Percentiles rank a stretch among this genome's conserved stretches.
These are phyloP conservation scores for Beauveria caledonica DNA, from an alignment of 2,329 filamentous ascomycete species.

Conservation along the genomic window DNA sequence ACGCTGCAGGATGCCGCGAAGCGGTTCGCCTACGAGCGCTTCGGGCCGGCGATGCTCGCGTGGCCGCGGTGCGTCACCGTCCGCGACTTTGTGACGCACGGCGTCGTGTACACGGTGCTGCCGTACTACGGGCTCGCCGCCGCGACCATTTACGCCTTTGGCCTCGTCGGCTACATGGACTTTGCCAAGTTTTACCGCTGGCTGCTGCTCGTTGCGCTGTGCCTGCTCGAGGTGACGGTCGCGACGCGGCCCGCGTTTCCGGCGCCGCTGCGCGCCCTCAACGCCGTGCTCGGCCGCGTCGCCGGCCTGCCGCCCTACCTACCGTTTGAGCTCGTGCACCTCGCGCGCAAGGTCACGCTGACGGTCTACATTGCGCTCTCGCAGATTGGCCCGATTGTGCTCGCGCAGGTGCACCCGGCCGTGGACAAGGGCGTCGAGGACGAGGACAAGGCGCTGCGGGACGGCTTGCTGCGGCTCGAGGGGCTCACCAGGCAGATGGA, in stretches of 20 bases:
- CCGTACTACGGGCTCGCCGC: conserved; percentile 55
- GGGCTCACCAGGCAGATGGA: conserved; percentile 52
- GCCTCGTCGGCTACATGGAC: conserved; percentile 58
- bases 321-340: conserved; percentile 73
- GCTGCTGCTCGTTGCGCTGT: conserved; percentile 46
- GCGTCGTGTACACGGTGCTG: conserved; percentile 47
- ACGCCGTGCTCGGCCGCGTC: conserved; percentile 32
- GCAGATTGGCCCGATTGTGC: conserved; percentile 65
- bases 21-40: conserved; percentile 83
- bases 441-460: conserved; percentile 41
- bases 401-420: conserved; percentile 20
- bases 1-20: conserved; percentile 67
- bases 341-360: conserved; percentile 68
- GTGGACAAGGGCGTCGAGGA: conserved; percentile 19
- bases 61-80: conserved; percentile 62
- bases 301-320: conserved; percentile 54
- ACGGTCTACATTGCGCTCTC: conserved; percentile 77
- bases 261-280: conserved; percentile 35
- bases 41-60: conserved; percentile 62
- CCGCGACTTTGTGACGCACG: conserved; percentile 63
- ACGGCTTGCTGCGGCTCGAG: conserved; percentile 62
- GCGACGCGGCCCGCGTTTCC: conserved; percentile 48
- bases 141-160: conserved; percentile 50
- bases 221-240: conserved; percentile 48
- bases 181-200: conserved; percentile 60